Evolutionary conservation across 768 basidiomycete species (phyloP).

Genomic region (Rhizopogon vesiculosus): DNA sequence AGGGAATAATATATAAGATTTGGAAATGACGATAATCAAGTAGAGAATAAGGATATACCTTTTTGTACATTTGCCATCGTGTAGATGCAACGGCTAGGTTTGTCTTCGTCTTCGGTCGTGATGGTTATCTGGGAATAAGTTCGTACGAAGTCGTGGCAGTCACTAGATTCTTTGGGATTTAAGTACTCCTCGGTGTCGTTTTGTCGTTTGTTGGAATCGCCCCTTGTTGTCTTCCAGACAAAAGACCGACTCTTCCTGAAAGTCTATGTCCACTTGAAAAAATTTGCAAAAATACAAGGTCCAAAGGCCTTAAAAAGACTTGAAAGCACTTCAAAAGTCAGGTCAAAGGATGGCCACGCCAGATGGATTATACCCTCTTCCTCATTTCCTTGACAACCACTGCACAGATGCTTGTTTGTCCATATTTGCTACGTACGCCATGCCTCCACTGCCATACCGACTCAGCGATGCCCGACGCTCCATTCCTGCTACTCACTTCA

Average conservation of each 20-base stretch:
- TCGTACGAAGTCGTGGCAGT: slow-evolving; percentile 2
- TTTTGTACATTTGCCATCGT: slow-evolving; percentile 5
- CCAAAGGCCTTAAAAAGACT: neutral
- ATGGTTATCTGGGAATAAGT: neutral
- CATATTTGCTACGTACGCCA: slow-evolving; percentile 18
- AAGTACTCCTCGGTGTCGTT: neutral
- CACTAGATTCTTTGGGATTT: neutral
- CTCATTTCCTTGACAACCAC: neutral
- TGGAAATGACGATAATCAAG: neutral
- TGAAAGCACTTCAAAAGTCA: neutral
- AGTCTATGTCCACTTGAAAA: neutral
- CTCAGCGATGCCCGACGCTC: slow-evolving; percentile 19
- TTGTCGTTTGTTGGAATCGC: neutral
- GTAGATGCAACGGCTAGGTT: neutral
- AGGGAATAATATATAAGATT: neutral
- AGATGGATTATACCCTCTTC: neutral
- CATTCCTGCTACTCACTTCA: slow-evolving; percentile 23
- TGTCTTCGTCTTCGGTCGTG: neutral
- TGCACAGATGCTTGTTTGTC: slow-evolving; percentile 2
- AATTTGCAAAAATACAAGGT: neutral
- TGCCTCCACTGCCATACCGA: neutral
- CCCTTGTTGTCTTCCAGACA: neutral
- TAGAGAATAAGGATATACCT: slow-evolving; percentile 1
- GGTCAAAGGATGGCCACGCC: no score
- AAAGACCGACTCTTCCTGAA: slow-evolving; percentile 8